Percentiles rank a stretch among this genome's conserved stretches.
Conservation (phyloP, 805 yeast genomes). For the Ogataea naganishii region DNA sequence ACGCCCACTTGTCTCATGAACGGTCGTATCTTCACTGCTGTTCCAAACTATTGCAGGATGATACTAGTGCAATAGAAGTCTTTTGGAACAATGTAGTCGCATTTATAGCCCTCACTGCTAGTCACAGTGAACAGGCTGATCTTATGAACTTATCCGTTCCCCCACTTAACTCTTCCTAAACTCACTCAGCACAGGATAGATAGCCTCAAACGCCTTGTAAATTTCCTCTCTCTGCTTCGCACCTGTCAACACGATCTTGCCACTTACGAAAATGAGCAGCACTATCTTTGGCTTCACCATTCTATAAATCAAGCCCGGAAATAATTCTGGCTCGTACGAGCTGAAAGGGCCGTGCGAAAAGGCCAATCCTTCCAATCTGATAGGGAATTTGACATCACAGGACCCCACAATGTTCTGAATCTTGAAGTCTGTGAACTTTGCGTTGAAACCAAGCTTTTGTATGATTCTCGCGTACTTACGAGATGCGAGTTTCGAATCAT, state of each 20-base stretch:
- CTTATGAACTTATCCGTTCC: no score
- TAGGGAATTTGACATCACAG: slow-evolving; percentile 97
- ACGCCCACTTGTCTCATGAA: no score
- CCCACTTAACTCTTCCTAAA: slow-evolving; percentile 70
- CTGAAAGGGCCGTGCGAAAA: slow-evolving; percentile 98
- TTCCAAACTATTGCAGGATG: no score
- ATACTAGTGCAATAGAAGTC: no score
- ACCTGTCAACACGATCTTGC: slow-evolving; percentile 96
- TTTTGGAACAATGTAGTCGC: no score
- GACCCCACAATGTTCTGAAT: slow-evolving; percentile 98
- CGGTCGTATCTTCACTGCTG: no score
- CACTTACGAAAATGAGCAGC: slow-evolving; percentile 88
- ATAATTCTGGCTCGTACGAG: slow-evolving; percentile 94
- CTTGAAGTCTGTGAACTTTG: slow-evolving; percentile 95
- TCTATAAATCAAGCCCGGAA: slow-evolving; percentile 97
- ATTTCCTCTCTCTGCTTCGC: slow-evolving; percentile 98
- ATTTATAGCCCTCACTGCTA: no score
- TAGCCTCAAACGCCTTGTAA: slow-evolving; percentile 96
- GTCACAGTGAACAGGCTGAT: no score
- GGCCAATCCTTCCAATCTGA: slow-evolving; percentile 93
- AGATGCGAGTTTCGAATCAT: slow-evolving; percentile 95
- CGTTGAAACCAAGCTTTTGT: slow-evolving; percentile 95
- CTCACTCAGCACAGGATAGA: slow-evolving; percentile 96
- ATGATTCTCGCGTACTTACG: slow-evolving; percentile 97
- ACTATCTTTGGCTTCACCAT: slow-evolving; percentile 99